Evolutionary conservation across 306 rosid genomes (phyloP), one percentile per base, ranked within the genome.

Genomic region (Fagus crenata): DNA sequence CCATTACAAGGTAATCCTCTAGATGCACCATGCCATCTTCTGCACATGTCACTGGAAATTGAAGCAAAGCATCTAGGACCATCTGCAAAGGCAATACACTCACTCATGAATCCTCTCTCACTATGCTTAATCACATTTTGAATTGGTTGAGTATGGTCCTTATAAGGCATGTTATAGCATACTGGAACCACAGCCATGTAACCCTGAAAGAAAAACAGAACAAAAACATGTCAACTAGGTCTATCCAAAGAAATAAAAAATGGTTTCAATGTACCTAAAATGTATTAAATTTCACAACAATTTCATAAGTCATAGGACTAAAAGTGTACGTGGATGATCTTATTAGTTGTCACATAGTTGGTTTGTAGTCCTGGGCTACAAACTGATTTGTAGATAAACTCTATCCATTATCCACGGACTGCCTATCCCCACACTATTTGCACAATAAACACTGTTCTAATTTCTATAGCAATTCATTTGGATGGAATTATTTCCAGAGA

Each of bases 131-230:
- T 54, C 36, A 65, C 68, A 9, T 68, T 37, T 77, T 75, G 86
- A 3, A 15, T 31, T 8, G 71, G 80, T 42, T 84, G 69, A 15
- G 76, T 75, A 69, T 60, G 89, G 67, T 81, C 77, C 64, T 81
- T 84, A 80, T 69, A 68, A n/a, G 81, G 77, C 4, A 88, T 77
- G 59, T 83, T 88, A 80, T 72, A 82, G 72, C 83, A 80, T 77
- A 83, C 8, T 4, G 89, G 86, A 84, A 87, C 76, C 76, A 86
- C 82, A 64, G 94, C 91, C 94, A 90, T 89, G 64, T 51, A 80
- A 69, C 74, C 82, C 91, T 90, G 84, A 77, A 77, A 43, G 36
- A 64, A 51, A 13, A 76, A 17, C 39, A 3, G 6, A 69, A 64
- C 71, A 71, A 0, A 70, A 18, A 18, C 56, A 49, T 35, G 37